These are phyloP conservation scores for Serendipita sp. DNA, from an alignment of 768 basidiomycete species.

Conservation along the genomic window DNA sequence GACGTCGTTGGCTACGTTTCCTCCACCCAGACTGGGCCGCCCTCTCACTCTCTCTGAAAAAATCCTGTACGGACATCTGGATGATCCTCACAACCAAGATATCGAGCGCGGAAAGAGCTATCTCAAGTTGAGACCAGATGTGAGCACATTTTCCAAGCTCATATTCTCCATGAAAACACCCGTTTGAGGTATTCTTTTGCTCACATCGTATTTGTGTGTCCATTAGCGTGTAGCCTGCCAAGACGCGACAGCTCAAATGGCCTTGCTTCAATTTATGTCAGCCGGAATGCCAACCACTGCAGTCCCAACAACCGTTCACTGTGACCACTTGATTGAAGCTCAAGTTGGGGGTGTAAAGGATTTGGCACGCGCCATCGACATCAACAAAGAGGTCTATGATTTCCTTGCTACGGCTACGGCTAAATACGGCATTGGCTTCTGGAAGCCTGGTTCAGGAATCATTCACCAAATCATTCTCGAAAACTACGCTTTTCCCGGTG, in stretches of 20 bases:
- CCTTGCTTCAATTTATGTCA: conserved; percentile 99
- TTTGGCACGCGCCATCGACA: conserved; percentile 75
- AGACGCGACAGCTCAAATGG: conserved; percentile 65
- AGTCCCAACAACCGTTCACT: conserved; percentile 96
- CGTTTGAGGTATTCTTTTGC: background rate
- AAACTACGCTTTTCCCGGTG: conserved; percentile 98
- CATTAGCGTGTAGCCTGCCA: conserved; percentile 32
- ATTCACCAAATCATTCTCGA: conserved; percentile 99
- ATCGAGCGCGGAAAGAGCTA: conserved; percentile 86
- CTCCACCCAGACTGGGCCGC: conserved; percentile 51
- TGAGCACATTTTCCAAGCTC: conserved; percentile 28
- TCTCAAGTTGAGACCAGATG: conserved; percentile 94
- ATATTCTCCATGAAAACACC: background rate
- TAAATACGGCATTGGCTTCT: conserved; percentile 99
- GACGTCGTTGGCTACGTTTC: conserved; percentile 10
- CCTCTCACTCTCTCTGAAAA: conserved; percentile 92
- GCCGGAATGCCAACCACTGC: conserved; percentile 96
- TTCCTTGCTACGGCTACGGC: conserved; percentile 95
- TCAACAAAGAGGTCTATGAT: conserved; percentile 98
- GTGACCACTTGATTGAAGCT: conserved; percentile 97
- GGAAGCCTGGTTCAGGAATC: conserved; percentile 98
- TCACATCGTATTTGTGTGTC: conserved; percentile 10
- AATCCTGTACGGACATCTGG: conserved; percentile 94
- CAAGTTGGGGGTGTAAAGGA: conserved; percentile 89
- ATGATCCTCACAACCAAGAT: conserved; percentile 82